Percentiles rank a stretch among this genome's conserved stretches.
Evolutionary conservation across 805 yeast genomes (phyloP).

Genomic region (Aciculoconidium aculeatum): DNA sequence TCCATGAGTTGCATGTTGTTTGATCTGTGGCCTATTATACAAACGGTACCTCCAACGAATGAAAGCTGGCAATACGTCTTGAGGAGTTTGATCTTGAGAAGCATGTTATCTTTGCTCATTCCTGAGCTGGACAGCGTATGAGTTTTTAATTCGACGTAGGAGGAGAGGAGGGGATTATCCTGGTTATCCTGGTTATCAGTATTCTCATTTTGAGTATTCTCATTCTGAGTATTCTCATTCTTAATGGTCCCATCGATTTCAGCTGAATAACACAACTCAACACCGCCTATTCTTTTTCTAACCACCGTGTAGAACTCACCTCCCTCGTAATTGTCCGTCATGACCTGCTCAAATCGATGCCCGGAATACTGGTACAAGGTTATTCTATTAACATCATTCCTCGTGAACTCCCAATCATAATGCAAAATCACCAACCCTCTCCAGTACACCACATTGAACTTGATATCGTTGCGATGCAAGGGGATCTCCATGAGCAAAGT

Average conservation of each 20-base stretch:
- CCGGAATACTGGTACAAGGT: conserved; percentile 16
- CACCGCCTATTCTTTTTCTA: conserved; percentile 7
- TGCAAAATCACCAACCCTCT: conserved; percentile 13
- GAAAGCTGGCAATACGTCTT: conserved; percentile 5
- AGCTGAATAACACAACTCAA: conserved; percentile 15
- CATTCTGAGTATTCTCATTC: no score
- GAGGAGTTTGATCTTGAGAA: conserved; percentile 4
- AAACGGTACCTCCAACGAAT: conserved; percentile 2
- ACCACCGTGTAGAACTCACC: conserved; percentile 13
- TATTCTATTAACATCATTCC: neutral
- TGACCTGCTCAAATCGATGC: conserved; percentile 16
- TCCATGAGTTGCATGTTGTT: conserved; percentile 5
- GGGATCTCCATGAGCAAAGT: conserved; percentile 16
- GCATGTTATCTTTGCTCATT: conserved; percentile 1
- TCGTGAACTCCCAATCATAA: conserved; percentile 13
- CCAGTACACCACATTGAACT: conserved; percentile 16
- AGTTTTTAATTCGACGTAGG: conserved; percentile 21
- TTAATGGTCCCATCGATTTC: conserved; percentile 21
- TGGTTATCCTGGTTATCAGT: neutral
- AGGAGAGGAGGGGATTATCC: conserved; percentile 5
- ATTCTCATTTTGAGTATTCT: no score
- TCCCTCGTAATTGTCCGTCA: conserved; percentile 7
- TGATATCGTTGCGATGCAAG: conserved; percentile 8
- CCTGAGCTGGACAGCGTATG: conserved; percentile 9
- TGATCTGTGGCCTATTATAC: conserved; percentile 5